Evolutionary conservation across 768 basidiomycete genomes (phyloP).

Genomic region (Leccinellum rugosiceps): DNA sequence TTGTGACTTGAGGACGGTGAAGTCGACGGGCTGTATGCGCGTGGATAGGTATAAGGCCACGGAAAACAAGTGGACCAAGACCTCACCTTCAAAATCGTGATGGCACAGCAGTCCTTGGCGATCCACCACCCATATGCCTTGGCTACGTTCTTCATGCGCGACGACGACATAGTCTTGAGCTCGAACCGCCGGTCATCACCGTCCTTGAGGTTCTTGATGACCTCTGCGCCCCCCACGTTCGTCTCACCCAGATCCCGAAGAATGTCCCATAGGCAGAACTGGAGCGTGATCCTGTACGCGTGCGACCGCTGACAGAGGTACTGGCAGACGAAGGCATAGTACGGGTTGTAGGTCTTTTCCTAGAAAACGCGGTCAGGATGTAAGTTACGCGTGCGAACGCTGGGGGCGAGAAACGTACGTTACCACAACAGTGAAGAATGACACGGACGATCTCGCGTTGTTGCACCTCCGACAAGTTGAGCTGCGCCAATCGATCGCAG

Average conservation of each 20-base stretch:
- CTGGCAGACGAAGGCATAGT: slow-evolving; percentile 86
- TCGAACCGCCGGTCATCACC: slow-evolving; percentile 41
- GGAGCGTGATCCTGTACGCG: slow-evolving; percentile 86
- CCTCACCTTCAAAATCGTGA: slow-evolving; percentile 80
- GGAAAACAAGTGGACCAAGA: neutral
- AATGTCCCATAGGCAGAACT: slow-evolving; percentile 97
- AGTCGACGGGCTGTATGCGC: slow-evolving; percentile 76
- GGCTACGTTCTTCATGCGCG: slow-evolving; percentile 70
- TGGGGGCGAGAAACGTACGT: slow-evolving; percentile 47
- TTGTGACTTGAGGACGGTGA: slow-evolving; percentile 64
- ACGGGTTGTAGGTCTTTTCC: slow-evolving; percentile 95
- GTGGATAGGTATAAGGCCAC: neutral
- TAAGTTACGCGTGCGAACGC: neutral
- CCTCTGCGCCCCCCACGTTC: slow-evolving; percentile 73
- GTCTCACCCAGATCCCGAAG: slow-evolving; percentile 86
- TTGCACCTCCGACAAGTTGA: slow-evolving; percentile 83
- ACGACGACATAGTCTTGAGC: slow-evolving; percentile 51
- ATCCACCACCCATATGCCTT: slow-evolving; percentile 92
- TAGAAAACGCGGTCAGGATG: neutral
- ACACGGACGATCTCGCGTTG: slow-evolving; percentile 96
- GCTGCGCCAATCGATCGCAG: slow-evolving; percentile 80
- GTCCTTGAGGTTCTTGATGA: slow-evolving; percentile 59
- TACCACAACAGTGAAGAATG: slow-evolving; percentile 87
- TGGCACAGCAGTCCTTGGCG: slow-evolving; percentile 71
- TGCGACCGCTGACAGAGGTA: slow-evolving; percentile 78